Evolutionary conservation across 306 rosid genomes (phyloP).

Genomic region (Pterocarpus santalinus): DNA sequence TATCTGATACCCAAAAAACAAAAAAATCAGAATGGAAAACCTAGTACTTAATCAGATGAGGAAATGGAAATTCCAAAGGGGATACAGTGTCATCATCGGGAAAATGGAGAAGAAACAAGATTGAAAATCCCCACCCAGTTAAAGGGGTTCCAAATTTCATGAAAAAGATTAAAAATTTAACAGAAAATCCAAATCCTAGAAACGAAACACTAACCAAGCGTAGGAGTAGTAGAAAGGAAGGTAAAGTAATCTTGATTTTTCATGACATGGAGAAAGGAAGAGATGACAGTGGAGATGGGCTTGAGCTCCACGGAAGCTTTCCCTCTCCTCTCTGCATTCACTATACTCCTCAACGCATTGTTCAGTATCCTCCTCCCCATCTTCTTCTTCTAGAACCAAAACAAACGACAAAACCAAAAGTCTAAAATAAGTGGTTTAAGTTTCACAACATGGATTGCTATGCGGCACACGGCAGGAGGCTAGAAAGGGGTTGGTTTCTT

Average conservation of each 20-base stretch:
- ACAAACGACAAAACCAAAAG: not conserved
- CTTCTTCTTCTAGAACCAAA: not conserved
- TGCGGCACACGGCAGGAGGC: too few species aligned
- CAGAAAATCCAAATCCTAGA: not conserved
- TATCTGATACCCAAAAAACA: not conserved
- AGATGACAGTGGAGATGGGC: constrained; percentile 78
- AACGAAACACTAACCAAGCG: not conserved
- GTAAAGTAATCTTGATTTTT: constrained; percentile 63
- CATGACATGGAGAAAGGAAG: constrained; percentile 87
- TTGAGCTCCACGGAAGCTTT: constrained; percentile 77
- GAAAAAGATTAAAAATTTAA: not conserved
- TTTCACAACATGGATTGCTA: too few species aligned
- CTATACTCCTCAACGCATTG: constrained; percentile 79
- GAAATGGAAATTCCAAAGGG: not conserved
- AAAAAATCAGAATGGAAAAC: not conserved
- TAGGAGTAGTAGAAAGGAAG: constrained; percentile 6
- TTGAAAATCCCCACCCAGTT: not conserved
- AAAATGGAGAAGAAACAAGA: not conserved
- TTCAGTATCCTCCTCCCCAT: constrained; percentile 92
- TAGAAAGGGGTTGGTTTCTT: too few species aligned
- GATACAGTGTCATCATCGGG: not conserved
- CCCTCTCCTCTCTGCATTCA: constrained; percentile 85
- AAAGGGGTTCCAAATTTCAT: constrained; percentile 2
- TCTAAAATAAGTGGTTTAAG: too few species aligned
- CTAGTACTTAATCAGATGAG: not conserved